phyloP scores from a whole-genome alignment of 2,329 filamentous ascomycete genomes.

The Mycosphaerella arachidis region DNA sequence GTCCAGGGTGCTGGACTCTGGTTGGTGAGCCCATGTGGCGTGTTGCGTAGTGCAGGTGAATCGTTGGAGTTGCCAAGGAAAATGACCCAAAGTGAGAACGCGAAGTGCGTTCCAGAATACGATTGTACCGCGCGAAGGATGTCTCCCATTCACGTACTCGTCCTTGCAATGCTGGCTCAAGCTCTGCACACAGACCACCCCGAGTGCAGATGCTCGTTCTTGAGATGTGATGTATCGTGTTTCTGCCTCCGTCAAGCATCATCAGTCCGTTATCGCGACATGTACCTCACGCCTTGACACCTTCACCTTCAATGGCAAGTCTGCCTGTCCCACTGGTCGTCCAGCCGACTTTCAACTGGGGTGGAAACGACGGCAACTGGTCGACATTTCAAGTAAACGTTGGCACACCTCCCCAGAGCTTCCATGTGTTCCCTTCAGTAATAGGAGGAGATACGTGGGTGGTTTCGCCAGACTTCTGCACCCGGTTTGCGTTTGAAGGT shows the following conservation, averaged over 20 bases:
- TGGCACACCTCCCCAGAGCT: conserved; percentile 11
- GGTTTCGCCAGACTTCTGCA: conserved; percentile 6
- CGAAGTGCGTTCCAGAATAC: not conserved
- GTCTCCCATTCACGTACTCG: not conserved
- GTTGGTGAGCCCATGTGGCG: not conserved
- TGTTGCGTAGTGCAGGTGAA: not conserved
- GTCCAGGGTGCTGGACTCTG: not conserved
- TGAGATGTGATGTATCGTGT: not conserved
- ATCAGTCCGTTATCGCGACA: not conserved
- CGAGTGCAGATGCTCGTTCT: not conserved
- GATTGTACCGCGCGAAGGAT: not conserved
- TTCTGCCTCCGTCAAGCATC: not conserved
- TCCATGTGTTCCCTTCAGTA: conserved; percentile 8
- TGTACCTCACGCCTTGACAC: not conserved
- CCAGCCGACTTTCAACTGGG: conserved; percentile 4
- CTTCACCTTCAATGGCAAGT: not conserved
- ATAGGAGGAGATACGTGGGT: conserved; percentile 10
- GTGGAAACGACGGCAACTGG: conserved; percentile 15
- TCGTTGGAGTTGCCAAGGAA: not conserved
- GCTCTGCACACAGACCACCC: not conserved
- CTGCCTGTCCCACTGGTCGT: not conserved
- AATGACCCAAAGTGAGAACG: not conserved
- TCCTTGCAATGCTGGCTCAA: not conserved
- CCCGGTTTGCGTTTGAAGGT: not conserved
- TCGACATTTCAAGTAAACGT: conserved; percentile 10